Conservation (phyloP, 768 basidiomycete species). For the Russula vinacea region DNA sequence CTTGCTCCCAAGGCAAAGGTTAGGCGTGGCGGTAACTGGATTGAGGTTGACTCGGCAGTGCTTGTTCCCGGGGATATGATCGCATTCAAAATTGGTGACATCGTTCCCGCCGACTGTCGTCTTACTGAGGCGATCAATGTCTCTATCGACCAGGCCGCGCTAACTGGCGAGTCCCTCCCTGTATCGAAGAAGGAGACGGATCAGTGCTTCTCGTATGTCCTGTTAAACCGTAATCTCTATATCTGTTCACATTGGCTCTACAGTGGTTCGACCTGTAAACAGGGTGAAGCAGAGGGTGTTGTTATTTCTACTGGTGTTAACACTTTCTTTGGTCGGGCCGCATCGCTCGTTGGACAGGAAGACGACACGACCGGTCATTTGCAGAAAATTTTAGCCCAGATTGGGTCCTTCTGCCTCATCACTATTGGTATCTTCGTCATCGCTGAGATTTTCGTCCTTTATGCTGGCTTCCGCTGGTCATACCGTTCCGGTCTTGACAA, state of each 20-base stretch:
- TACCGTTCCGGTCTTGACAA: conserved; percentile 96
- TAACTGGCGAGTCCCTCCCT: conserved; percentile 96
- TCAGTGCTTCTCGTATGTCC: conserved; percentile 93
- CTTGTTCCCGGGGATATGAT: conserved; percentile 96
- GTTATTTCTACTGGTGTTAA: conserved; percentile 98
- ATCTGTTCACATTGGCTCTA: conserved; percentile 19
- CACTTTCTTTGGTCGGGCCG: conserved; percentile 98
- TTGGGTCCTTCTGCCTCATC: conserved; percentile 95
- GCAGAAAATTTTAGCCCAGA: conserved; percentile 97
- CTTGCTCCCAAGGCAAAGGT: conserved; percentile 97
- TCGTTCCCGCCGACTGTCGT: conserved; percentile 97
- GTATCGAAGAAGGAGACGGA: conserved; percentile 89
- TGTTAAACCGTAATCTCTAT: conserved; percentile 16
- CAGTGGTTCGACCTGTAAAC: conserved; percentile 96
- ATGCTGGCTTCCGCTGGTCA: conserved; percentile 83
- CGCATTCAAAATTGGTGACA: conserved; percentile 98
- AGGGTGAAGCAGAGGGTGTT: conserved; percentile 98
- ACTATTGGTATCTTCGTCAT: conserved; percentile 95
- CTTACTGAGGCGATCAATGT: conserved; percentile 96
- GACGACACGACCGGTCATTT: conserved; percentile 98
- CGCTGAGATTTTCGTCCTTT: conserved; percentile 90
- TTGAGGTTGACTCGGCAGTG: conserved; percentile 83
- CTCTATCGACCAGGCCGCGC: conserved; percentile 96
- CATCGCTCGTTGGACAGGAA: conserved; percentile 94
- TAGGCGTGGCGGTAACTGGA: conserved; percentile 80